A percentile compares a stretch with the other conserved stretches of the same genome.
phyloP scores from a whole-genome alignment of 2,329 filamentous ascomycete genomes.

The Reticulascus tulasneorum region DNA sequence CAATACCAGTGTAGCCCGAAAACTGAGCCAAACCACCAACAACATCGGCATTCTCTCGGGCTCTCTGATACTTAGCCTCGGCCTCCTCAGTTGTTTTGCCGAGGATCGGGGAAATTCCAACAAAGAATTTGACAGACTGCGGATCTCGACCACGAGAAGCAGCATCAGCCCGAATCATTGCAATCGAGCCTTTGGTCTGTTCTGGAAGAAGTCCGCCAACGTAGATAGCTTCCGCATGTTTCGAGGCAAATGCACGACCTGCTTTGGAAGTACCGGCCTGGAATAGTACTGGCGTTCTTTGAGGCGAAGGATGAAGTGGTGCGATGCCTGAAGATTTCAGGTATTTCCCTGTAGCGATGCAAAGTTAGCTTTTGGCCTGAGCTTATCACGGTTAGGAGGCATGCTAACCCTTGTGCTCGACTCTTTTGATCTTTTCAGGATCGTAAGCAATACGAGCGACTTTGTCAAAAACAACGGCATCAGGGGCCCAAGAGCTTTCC shows the following conservation, averaged over 20 bases:
- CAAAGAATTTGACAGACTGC: slow-evolving; percentile 52
- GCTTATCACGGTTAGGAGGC: too few species aligned
- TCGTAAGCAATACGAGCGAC: slow-evolving; percentile 54
- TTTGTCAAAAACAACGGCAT: slow-evolving; percentile 51
- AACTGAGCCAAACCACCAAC: slow-evolving; percentile 53
- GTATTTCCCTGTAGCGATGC: slow-evolving; percentile 16
- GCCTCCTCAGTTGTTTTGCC: slow-evolving; percentile 50
- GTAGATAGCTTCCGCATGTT: slow-evolving; percentile 58
- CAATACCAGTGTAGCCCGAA: slow-evolving; percentile 57
- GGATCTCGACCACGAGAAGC: slow-evolving; percentile 50
- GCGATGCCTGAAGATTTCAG: slow-evolving; percentile 23
- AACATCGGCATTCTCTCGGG: slow-evolving; percentile 48
- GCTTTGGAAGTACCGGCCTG: slow-evolving; percentile 58
- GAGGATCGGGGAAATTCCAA: slow-evolving; percentile 45
- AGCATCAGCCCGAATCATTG: slow-evolving; percentile 48
- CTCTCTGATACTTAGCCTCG: slow-evolving; percentile 44
- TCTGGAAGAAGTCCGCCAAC: slow-evolving; percentile 49
- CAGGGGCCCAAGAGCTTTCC: slow-evolving; percentile 54
- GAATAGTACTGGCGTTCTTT: slow-evolving; percentile 53
- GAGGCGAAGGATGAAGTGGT: slow-evolving; percentile 51
- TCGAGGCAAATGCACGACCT: slow-evolving; percentile 52
- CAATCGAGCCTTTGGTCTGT: slow-evolving; percentile 45
- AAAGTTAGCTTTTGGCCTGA: too few species aligned
- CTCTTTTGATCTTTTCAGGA: slow-evolving; percentile 54
- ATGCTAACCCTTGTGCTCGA: too few species aligned